Evolutionary conservation across 225 moss, liverwort and hornwort species (phyloP).

Genomic region (Bryum argenteum): DNA sequence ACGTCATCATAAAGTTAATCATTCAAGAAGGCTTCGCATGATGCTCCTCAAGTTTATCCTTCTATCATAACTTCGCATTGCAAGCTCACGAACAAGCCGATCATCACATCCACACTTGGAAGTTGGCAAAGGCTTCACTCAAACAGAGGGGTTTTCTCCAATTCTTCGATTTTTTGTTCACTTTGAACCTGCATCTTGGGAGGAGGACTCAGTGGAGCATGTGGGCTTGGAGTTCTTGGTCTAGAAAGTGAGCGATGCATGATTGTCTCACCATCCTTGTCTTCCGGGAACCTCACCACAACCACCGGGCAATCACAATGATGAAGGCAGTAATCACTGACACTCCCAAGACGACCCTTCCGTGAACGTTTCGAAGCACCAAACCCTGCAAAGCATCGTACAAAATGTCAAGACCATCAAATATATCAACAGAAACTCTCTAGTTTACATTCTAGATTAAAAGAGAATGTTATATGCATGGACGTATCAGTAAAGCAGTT

Average conservation of each 20-base stretch:
- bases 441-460: neutral
- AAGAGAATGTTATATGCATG: constrained; percentile 2
- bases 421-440: neutral
- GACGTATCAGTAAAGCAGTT: neutral
- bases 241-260: constrained; percentile 54
- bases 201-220: constrained; percentile 42
- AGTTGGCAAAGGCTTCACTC: constrained; percentile 29
- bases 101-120: constrained; percentile 32
- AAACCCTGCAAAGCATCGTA: constrained; percentile 43
- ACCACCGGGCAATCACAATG: constrained; percentile 70
- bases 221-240: constrained; percentile 55
- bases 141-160: constrained; percentile 22
- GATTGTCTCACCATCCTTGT: constrained; percentile 55
- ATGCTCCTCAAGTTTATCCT: constrained; percentile 22
- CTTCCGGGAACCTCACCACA: constrained; percentile 62
- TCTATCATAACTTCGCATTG: constrained; percentile 28
- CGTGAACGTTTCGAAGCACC: constrained; percentile 61
- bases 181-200: constrained; percentile 39
- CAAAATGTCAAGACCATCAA: neutral
- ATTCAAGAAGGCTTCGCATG: constrained; percentile 29
- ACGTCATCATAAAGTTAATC: constrained; percentile 30
- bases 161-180: constrained; percentile 31
- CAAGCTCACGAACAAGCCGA: constrained; percentile 27
- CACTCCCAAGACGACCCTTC: constrained; percentile 66
- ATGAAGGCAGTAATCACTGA: constrained; percentile 69